Conservation (phyloP, 495 filamentous ascomycete species). For the Aspergillus ellipticus region DNA sequence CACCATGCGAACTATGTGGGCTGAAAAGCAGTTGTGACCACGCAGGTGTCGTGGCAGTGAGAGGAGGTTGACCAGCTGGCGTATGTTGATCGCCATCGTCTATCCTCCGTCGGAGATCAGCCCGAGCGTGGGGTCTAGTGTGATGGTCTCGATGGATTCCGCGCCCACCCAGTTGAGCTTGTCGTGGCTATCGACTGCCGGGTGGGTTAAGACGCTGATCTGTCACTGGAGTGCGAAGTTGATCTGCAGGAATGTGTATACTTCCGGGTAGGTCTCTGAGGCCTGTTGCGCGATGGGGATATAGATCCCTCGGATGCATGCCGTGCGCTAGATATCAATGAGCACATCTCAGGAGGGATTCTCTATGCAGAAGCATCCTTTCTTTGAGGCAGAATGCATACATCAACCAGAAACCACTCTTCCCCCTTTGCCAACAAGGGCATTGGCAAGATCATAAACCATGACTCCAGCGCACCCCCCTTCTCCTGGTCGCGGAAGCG, state of each 20-base stretch:
- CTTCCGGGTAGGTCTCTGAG: not conserved
- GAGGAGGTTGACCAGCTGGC: conserved; percentile 1
- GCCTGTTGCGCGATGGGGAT: conserved; percentile 6
- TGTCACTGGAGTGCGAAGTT: not conserved
- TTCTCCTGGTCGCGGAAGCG: conserved; percentile 3
- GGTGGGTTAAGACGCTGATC: not conserved
- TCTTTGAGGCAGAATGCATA: too few species aligned
- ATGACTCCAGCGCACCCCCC: conserved; percentile 1
- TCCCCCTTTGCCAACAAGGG: not conserved
- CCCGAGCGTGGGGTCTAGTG: not conserved
- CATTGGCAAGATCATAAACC: conserved; percentile 9
- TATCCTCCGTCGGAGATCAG: not conserved
- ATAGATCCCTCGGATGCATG: conserved; percentile 5
- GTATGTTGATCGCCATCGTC: conserved; percentile 3
- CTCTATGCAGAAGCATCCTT: too few species aligned
- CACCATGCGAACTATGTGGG: not conserved
- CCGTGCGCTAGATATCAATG: not conserved
- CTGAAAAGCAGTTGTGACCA: not conserved
- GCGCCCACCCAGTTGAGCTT: not conserved
- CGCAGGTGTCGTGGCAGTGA: not conserved
- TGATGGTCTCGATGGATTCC: not conserved
- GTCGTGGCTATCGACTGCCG: not conserved
- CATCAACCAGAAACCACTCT: conserved; percentile 2
- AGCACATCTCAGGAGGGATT: not conserved
- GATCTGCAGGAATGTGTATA: conserved; percentile 5